Evolutionary conservation across 805 yeast species (phyloP), one percentile per base, ranked within the genome.

Genomic region (Cyberlindnera mycetangii): DNA sequence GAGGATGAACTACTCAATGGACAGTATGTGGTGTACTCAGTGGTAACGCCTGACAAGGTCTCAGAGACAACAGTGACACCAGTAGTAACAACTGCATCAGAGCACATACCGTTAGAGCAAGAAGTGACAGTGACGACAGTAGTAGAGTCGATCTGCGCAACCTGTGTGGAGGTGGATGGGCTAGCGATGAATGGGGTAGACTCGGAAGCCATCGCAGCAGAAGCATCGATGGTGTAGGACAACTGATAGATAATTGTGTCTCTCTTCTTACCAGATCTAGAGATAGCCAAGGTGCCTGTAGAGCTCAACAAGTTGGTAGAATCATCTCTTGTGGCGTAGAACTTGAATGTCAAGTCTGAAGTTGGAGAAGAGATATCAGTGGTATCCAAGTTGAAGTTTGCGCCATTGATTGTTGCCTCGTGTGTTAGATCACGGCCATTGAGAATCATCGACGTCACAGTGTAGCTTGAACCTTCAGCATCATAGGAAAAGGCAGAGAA

Each of bases 41-140:
- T 48, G 8, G 44, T 36, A 5, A 40, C 24, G 10, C 44, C 45
- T n/a, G 28, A 32, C 5, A 20, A 9, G 5, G 50, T 42, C 2
- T 38, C 16, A n/a, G 48, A 44, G 16, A 40, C 32, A 17, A 41
- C 30, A 18, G 47, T 37, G 18, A 37, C n/a, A 12, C 45, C 42
- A 7, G 45, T 43, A 5, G 40, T 35, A 14, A 40, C 37, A 7
- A 39, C 24, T 5, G 37, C 24, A 12, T 39, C 42, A 9, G 24
- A 15, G 35, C 49, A 48, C 8, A 24, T 33, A 20, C 41, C 46
- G 3, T 22, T 17, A 15, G 37, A 25, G 18, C 51, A 48, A 9
- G 50, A 46, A 6, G 44, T 35, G 33, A 35, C 24, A 16, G 48
- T 41, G 24, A 48, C 38, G 12, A 35, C 39, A 31, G 47, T 66